Evolutionary conservation across 169 alveolate genomes (phyloP), one percentile per base, ranked within the genome.

Genomic region (Plasmodium blacklocki): DNA sequence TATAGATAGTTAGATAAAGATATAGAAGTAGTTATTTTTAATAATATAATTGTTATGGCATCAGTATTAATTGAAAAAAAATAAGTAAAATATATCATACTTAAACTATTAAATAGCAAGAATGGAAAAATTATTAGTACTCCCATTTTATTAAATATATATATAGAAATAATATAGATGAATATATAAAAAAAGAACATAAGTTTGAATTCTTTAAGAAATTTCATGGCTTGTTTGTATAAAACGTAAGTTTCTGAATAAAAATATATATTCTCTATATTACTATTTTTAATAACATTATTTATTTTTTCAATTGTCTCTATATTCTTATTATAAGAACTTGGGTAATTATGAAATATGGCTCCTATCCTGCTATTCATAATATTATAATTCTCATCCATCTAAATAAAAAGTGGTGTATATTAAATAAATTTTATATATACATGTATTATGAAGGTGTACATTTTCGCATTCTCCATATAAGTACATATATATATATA

Each of bases 1-100:
- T 68, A 83, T 47, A 83, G 19, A 45, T 83, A 83, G 14, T 83
- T 80, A 7, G 85, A 67, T 12, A 83, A 11, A 14, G 91, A 83
- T 68, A 83, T 67, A 47, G 26, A 56, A 15, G 91, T 18, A 15
- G 54, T 32, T 21, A 70, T 68, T 21, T 68, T 54, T n/a, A 83
- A 9, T 18, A 83, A 56, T 43, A 70, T 83, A 18, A 83, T 54
- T 7, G 74, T 45, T 32, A 83, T 52, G 7, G 73, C 59, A 29
- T 83, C 91, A 3, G 91, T 83, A 47, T 83, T 83, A 14, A 83
- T 26, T 21, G 72, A 23, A 32, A 83, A 83, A 18, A 32, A 52
- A 26, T 83, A 39, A 21, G 43, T 68, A 43, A 67, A 68, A 43
- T 68, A 83, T 19, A 83, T 14, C 19, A 23, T 64, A 83, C 85